A percentile compares a stretch with the other conserved stretches of the same genome.
These are phyloP conservation scores for Dunaliella primolecta DNA, from an alignment of 139 green algal species.

Conservation along the genomic window DNA sequence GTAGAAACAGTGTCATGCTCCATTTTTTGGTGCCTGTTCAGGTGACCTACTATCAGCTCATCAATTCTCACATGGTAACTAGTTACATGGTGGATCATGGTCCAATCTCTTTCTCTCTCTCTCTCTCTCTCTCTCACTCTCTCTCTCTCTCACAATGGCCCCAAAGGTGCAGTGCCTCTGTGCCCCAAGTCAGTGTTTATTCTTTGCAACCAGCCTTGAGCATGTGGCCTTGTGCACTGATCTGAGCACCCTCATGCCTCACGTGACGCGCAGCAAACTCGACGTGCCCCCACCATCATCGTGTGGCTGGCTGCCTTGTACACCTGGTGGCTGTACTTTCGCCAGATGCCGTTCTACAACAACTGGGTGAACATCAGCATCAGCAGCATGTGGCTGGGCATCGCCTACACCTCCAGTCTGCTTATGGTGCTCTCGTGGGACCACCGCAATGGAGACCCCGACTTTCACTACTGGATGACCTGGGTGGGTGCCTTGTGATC, in stretches of 20 bases:
- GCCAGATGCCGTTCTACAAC: neutral
- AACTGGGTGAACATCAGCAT: neutral
- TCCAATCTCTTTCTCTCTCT: too few relatives aligned
- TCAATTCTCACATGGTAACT: too few relatives aligned
- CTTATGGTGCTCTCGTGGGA: neutral
- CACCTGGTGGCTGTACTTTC: conserved; percentile 3
- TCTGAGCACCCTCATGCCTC: neutral
- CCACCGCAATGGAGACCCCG: too few relatives aligned
- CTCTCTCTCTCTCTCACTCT: too few relatives aligned
- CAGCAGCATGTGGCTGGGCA: conserved; percentile 11
- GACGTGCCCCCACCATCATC: neutral
- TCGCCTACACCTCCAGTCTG: conserved; percentile 11
- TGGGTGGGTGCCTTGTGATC: too few relatives aligned
- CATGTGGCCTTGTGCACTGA: neutral
- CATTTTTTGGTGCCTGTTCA: too few relatives aligned
- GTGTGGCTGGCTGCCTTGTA: neutral
- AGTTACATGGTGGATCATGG: too few relatives aligned
- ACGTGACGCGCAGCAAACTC: neutral
- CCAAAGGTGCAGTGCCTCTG: too few relatives aligned
- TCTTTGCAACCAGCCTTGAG: neutral
- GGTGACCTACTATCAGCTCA: too few relatives aligned
- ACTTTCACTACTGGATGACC: too few relatives aligned
- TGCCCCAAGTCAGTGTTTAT: too few relatives aligned
- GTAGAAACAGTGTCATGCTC: neutral
- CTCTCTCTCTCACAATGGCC: too few relatives aligned